These are phyloP conservation scores for Cladophialophora carrionii DNA, from an alignment of 2,329 filamentous ascomycete genomes.

Conservation along the genomic window DNA sequence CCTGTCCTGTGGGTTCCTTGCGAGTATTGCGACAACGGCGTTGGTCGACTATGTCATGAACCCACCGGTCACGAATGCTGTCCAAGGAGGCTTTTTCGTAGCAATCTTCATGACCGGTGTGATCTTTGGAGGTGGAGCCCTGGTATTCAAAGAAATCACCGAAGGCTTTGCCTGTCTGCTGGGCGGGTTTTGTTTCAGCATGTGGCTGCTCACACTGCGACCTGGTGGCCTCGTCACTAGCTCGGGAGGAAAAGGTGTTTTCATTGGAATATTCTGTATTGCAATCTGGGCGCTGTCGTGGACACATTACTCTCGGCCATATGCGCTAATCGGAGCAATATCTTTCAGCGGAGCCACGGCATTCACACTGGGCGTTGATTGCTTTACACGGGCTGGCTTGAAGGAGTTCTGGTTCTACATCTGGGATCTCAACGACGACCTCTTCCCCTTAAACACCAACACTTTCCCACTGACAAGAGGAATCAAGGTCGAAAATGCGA, in stretches of 20 bases:
- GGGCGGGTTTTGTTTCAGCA: constrained; percentile 80
- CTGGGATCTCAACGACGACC: constrained; percentile 76
- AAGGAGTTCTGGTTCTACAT: constrained; percentile 97
- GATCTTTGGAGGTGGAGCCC: constrained; percentile 71
- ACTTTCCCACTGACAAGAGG: constrained; percentile 86
- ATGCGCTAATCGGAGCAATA: constrained; percentile 74
- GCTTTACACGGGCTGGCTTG: constrained; percentile 82
- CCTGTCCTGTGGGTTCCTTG: constrained; percentile 75
- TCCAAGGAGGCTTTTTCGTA: constrained; percentile 86
- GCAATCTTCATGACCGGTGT: constrained; percentile 73
- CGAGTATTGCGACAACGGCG: constrained; percentile 72
- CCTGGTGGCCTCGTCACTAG: constrained; percentile 72
- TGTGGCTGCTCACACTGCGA: constrained; percentile 85
- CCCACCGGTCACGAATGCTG: constrained; percentile 70
- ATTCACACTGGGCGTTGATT: constrained; percentile 82
- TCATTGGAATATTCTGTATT: constrained; percentile 74
- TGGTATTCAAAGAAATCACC: constrained; percentile 82
- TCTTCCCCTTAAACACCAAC: constrained; percentile 75
- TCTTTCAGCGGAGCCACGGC: constrained; percentile 81
- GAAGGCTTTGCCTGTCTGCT: constrained; percentile 84
- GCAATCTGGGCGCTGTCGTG: constrained; percentile 75
- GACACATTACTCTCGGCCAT: constrained; percentile 74
- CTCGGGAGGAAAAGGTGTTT: constrained; percentile 66
- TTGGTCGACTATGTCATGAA: constrained; percentile 88
- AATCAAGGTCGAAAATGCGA: constrained; percentile 81